phyloP scores from a whole-genome alignment of 2,329 filamentous ascomycete species.

The Aspergillus ochraceus region DNA sequence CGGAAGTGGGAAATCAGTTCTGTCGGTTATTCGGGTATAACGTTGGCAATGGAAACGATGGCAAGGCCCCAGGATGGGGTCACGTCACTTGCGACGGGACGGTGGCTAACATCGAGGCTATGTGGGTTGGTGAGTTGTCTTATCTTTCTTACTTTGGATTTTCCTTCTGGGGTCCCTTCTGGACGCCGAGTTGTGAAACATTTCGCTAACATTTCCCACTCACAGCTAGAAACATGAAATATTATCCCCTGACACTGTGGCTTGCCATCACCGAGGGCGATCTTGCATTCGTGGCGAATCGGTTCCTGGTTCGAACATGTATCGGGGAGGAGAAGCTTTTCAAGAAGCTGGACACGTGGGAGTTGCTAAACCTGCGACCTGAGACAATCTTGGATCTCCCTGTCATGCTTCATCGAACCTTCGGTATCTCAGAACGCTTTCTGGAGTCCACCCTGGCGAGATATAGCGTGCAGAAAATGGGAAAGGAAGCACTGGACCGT shows the following conservation, averaged over 20 bases:
- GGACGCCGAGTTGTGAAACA: too few species aligned
- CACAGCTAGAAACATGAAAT: slow-evolving; percentile 49
- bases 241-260: slow-evolving; percentile 45
- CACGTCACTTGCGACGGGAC: slow-evolving; percentile 50
- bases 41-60: slow-evolving; percentile 22
- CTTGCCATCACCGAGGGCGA: slow-evolving; percentile 29
- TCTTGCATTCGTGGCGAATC: slow-evolving; percentile 30
- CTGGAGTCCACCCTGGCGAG: not conserved
- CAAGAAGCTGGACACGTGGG: slow-evolving; percentile 41
- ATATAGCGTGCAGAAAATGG: slow-evolving; percentile 13
- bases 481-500: slow-evolving; percentile 5
- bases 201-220: not conserved
- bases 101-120: slow-evolving; percentile 51
- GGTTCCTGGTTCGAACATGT: slow-evolving; percentile 34
- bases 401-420: slow-evolving; percentile 12
- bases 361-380: slow-evolving; percentile 47
- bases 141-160: not conserved
- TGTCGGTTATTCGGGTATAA: slow-evolving; percentile 50
- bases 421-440: slow-evolving; percentile 1
- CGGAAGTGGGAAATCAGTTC: slow-evolving; percentile 48
- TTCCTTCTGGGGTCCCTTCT: too few species aligned
- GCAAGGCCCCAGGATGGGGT: slow-evolving; percentile 38
- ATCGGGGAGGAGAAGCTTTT: slow-evolving; percentile 36
- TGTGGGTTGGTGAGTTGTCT: slow-evolving; percentile 35
- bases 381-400: slow-evolving; percentile 44